Evolutionary conservation across 306 rosid species (phyloP), one percentile per base, ranked within the genome.

Genomic region (Dryas octopetala): DNA sequence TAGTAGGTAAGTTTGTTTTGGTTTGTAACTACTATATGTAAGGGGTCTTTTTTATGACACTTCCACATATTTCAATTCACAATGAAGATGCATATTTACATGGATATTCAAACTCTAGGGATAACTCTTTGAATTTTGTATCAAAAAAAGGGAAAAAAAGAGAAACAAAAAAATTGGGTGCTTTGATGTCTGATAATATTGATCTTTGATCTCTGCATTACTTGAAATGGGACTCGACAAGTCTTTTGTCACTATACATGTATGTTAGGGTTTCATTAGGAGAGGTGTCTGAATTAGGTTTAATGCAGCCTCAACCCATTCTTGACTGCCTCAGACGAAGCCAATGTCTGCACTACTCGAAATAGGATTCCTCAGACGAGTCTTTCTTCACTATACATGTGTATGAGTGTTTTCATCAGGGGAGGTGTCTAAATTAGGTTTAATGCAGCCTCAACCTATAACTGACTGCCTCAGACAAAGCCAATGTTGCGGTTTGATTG

Each of bases 1-100:
- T 88, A n/a, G 89, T 86, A 81, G 98, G 98, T 96, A 84, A 65
- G 44, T 49, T 60, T 66, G 49, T 62, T 63, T 15, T 19, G 54
- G 26, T 65, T 17, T 41, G 48, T n/a, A 14, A 17, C 2, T 68
- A 50, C 47, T 59, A 26, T 28, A 5, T 55, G 52, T 68, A 19
- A 8, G 63, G 4, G 4, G 2, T 28, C 32, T 57, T 62, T 61
- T 73, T 41, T 28, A 72, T 60, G 71, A 14, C n/a, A 45, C 68
- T n/a, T 66, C 49, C 49, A 46, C 59, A 14, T 74, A 66, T 45
- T 41, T 7, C 44, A 32, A 0, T 71, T 64, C 43, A 54, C 52
- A 47, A 62, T 41, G 55, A 63, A 52, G 40, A 44, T 13, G 38
- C 52, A 32, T 44, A 28, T 8, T 3, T 17, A 45, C 64, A 12